Conservation (phyloP, 192 early-diverging fungal genomes). For the Entophlyctis helioformis region DNA sequence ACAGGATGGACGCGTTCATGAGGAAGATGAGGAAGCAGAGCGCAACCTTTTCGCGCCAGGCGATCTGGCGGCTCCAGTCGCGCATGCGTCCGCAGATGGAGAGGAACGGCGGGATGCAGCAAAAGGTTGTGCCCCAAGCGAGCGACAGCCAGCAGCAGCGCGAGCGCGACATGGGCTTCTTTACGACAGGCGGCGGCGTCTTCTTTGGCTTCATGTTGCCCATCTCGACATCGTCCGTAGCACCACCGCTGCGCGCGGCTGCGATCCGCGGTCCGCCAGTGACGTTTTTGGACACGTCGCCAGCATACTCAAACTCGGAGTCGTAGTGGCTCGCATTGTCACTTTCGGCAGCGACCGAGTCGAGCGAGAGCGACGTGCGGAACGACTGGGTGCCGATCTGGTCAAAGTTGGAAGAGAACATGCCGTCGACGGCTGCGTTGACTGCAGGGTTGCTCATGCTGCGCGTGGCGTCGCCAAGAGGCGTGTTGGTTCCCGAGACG, state of each 20-base stretch:
- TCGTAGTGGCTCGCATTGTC: conserved; percentile 28
- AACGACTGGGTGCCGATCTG: no score
- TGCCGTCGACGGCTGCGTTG: no score
- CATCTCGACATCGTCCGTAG: not conserved
- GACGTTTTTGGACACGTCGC: no score
- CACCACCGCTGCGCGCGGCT: not conserved
- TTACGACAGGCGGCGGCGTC: conserved; percentile 2
- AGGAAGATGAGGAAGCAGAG: conserved; percentile 81
- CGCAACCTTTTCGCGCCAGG: conserved; percentile 97
- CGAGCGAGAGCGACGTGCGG: conserved; percentile 1
- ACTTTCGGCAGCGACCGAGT: conserved; percentile 3
- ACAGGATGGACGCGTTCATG: conserved; percentile 68
- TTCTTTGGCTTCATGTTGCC: not conserved
- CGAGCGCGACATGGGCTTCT: conserved; percentile 37
- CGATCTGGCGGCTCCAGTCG: conserved; percentile 68
- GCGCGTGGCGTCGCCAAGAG: no score
- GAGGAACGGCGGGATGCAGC: conserved; percentile 58
- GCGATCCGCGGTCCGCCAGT: no score
- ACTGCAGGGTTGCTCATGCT: no score
- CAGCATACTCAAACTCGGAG: conserved; percentile 24
- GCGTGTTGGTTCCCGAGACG: no score
- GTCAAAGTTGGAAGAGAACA: no score
- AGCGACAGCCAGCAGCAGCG: conserved; percentile 66
- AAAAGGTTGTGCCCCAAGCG: conserved; percentile 71
- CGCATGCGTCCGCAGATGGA: conserved; percentile 68